Evolutionary conservation across 2,329 filamentous ascomycete species (phyloP), one percentile per base, ranked within the genome.

Genomic region (Aspergillus alliaceus): DNA sequence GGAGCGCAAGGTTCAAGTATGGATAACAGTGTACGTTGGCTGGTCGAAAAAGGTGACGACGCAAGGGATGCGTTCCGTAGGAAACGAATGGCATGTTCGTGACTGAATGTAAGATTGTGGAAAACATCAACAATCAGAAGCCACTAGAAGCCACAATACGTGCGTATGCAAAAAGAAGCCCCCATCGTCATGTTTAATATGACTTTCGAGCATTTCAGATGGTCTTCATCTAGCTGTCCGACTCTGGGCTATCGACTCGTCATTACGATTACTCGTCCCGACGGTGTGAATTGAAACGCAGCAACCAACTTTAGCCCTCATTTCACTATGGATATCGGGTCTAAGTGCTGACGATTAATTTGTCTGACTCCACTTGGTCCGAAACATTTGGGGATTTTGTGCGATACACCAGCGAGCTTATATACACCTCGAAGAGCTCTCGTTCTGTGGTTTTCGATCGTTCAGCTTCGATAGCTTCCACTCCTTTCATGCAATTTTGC

Each of bases 321-420:
- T 22, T 14, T 20, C 22, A 32, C n/a, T 18, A 48, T 48, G 44
- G 29, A 27, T 48, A 34, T 48, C 18, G 18, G 9, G 29, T 32
- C 44, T 12, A 15, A 31, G 18, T 52, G 39, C 54, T 56, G 54
- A 56, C 54, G 48, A 56, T 56, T 52, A n/a, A 47, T 51, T 18
- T 20, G 9, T 24, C 4, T 27, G 18, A 42, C 48, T 42, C 54
- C 54, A 56, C 39, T 51, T 51, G 25, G 53, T 24, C 27, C 31
- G 44, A 7, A n/a, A 44, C 8, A 48, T 18, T 48, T 11, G 24
- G 44, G 25, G 44, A 34, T 7, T 25, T 44, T 46, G 27, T 24
- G n/a, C 50, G 15, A 24, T 32, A 22, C 37, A 32, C 27, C 25
- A 12, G 14, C 14, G 11, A 3, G 44, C 2, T 34, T 35, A 42